Base-by-base conservation (phyloP, 495 filamentous ascomycete genomes). In the Hyphodiscus hymeniophilus region DNA sequence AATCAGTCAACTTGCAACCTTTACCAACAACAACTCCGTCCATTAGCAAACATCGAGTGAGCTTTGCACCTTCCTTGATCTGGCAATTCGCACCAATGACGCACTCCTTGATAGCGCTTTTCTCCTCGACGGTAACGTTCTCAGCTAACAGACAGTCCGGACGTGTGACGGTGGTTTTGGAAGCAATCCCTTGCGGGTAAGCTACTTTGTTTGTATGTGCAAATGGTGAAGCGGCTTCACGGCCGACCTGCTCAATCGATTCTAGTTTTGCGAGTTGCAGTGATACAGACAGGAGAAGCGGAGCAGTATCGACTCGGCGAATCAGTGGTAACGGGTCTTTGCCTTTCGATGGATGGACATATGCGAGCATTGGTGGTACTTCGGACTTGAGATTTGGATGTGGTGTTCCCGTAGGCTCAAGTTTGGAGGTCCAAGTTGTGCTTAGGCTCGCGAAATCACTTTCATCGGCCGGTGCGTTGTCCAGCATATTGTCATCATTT, bases 21-120 rank as follows among this genome's bases (percentile, higher is more conserved):
- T 82, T 80, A 6, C 81, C 89, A 3, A 98, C 78, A 3, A 84
- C 79, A 3, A 82, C 89, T 7, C 87, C 87, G 46, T 95, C 89
- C 86, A 98, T 94, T 24, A 98, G 63, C 23, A 97, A 61, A 63
- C 91, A 96, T 43, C 87, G 75, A 32, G 75, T 77, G 42, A 98
- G 60, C 50, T 84, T 79, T n/a, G 81, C 89, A 26, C 87, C 87
- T 51, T 76, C 76, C 45, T 78, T 79, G 50, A 97, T 94, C 45
- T 84, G 77, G 65, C 84, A 89, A 58, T 87, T 87, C 7, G 87
- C 75, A 24, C 92, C 92, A 28, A 98, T 77, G 24, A 95, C 86
- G 45, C 72, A 81, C 61, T 92, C 86, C 60, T 94, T 95, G 63
- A 97, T 84, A n/a, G 84, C 81, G 23, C 74, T 74, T 58, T 85